Evolutionary conservation across 495 filamentous ascomycete genomes (phyloP).

Genomic region (Trichocladium uniseriatum): DNA sequence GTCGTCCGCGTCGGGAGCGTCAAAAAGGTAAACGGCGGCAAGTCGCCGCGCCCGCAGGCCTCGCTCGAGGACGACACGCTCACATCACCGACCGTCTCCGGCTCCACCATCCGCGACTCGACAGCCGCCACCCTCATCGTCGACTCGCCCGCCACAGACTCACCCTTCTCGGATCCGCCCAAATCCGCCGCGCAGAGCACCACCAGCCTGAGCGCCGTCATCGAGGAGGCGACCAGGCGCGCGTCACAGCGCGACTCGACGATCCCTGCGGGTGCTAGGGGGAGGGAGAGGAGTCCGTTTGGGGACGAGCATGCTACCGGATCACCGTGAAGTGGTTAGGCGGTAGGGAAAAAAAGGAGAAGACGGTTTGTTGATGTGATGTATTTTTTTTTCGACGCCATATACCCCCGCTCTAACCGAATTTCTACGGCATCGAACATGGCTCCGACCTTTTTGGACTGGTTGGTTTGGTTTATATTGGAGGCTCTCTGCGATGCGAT

Average conservation of each 20-base stretch:
- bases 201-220: conserved; percentile 43
- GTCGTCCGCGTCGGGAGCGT: conserved; percentile 45
- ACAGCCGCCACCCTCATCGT: conserved; percentile 40
- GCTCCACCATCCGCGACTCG: conserved; percentile 23
- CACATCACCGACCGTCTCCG: conserved; percentile 16
- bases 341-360: too few relatives aligned
- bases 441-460: too few relatives aligned
- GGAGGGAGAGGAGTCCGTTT: conserved; percentile 42
- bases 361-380: neutral
- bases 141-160: conserved; percentile 39
- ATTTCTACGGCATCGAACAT: neutral
- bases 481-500: too few relatives aligned
- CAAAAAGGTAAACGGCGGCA: conserved; percentile 33
- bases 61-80: conserved; percentile 20
- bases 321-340: neutral
- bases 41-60: conserved; percentile 5
- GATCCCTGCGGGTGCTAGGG: conserved; percentile 18
- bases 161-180: conserved; percentile 52
- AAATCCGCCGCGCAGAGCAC: conserved; percentile 28
- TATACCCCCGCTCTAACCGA: neutral
- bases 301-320: conserved; percentile 45
- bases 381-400: neutral
- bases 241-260: conserved; percentile 29
- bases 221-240: conserved; percentile 41
- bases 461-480: too few relatives aligned